Base-by-base conservation (phyloP, 1,284 basidiomycete species). In the Phaffia rhodozyma region DNA sequence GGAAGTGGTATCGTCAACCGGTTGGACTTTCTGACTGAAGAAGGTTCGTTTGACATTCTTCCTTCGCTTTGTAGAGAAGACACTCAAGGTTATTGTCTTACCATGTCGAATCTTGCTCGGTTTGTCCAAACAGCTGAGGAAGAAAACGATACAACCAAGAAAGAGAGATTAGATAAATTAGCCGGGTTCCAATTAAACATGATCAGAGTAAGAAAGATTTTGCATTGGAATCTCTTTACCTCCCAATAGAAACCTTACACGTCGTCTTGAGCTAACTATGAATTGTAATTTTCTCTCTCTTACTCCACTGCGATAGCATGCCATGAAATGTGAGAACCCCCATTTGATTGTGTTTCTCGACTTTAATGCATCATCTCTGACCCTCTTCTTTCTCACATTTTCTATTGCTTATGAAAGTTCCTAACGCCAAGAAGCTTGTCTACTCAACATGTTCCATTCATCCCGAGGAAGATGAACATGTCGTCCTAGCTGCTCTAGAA, bases 401-500 rank as follows among this genome's bases (percentile, higher is more conserved):
- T 7, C 25, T 53, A 32, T 61, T 38, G 25, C 13, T 38, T 62
- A 27, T 20, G 72, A 1, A 67, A 79, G 88, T 90, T 70, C 81
- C 81, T 0, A 71, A 75, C 1, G 81, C 81, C 3, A 69, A 79
- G 60, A 84, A 83, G 68, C 88, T 97, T 66, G 91, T 93, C 21
- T 98, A 98, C 76, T 97, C 92, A 25, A 98, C 94, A 16, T 97
- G 94, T 75, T 94, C 91, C 66, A 80, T 97, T 55, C 87, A 98
- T 74, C 82, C 86, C 7, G 82, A 82, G 58, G 96, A 99, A 73
- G 94, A 99, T 75, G 96, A 99, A 70, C 78, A 80, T 23, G 88
- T 91, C 43, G 85, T 90, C 1, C 77, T 83, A n/a, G 78, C 81
- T 61, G 86, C 86, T 1, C 79, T 97, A 47, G 77, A 78, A 58